Percentiles rank a stretch among this genome's conserved stretches.
These are phyloP conservation scores for Clarireedia homoeocarpa DNA, from an alignment of 2,329 filamentous ascomycete genomes.

Conservation along the genomic window DNA sequence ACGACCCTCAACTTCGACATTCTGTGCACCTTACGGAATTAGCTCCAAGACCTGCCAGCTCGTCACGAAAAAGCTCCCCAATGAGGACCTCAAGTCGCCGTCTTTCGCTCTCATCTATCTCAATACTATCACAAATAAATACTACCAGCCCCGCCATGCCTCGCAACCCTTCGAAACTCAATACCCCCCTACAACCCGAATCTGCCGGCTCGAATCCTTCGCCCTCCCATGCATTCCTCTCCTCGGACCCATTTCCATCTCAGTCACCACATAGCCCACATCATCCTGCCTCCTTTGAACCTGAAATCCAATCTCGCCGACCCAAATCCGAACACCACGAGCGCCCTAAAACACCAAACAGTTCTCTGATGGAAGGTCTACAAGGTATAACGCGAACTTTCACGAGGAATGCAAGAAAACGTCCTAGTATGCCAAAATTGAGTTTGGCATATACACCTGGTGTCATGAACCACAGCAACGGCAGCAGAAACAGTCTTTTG, in stretches of 20 bases:
- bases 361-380: slow-evolving; percentile 6
- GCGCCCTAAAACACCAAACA: slow-evolving; percentile 9
- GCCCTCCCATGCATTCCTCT: slow-evolving; percentile 20
- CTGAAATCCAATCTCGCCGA: slow-evolving; percentile 1
- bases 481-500: neutral
- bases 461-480: neutral
- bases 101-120: slow-evolving; percentile 17
- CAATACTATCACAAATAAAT: slow-evolving; percentile 3
- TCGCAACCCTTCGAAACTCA: slow-evolving; percentile 3
- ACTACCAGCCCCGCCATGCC: neutral
- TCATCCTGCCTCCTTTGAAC: neutral
- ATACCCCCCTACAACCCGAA: slow-evolving; percentile 4
- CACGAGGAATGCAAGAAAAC: neutral
- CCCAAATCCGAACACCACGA: slow-evolving; percentile 3
- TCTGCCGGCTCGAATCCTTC: slow-evolving; percentile 1
- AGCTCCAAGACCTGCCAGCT: neutral
- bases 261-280: slow-evolving; percentile 1
- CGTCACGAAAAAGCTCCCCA: neutral
- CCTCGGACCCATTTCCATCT: slow-evolving; percentile 22
- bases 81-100: neutral
- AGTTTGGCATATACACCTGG: slow-evolving; percentile 2
- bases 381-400: slow-evolving; percentile 6
- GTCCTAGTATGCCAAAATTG: slow-evolving; percentile 9
- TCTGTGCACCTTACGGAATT: slow-evolving; percentile 1
- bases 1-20: slow-evolving; percentile 3